Conservation (phyloP, 2,329 filamentous ascomycete genomes). For the Tolypocladium amazonense region DNA sequence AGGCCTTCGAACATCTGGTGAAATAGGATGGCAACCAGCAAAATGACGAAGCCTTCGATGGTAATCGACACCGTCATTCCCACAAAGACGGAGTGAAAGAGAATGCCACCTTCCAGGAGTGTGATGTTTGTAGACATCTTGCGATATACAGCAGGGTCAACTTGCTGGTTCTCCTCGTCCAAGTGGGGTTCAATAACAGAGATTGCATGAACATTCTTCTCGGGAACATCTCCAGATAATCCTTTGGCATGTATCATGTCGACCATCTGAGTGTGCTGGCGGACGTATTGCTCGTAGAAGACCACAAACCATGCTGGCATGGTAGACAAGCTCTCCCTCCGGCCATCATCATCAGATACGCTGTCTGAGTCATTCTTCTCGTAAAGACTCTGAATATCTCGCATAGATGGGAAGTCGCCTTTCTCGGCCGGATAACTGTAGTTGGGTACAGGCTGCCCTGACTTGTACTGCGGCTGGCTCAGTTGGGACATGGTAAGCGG, state of each 20-base stretch:
- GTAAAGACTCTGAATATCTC: background rate
- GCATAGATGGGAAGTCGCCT: background rate
- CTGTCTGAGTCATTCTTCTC: background rate
- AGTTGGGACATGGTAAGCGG: background rate
- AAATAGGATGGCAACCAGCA: conserved; percentile 60
- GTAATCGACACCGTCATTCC: conserved; percentile 64
- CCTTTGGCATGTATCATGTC: conserved; percentile 33
- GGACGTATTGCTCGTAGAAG: conserved; percentile 53
- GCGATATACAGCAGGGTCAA: conserved; percentile 38
- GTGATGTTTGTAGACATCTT: conserved; percentile 64
- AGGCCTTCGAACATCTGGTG: conserved; percentile 63
- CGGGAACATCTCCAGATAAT: conserved; percentile 3
- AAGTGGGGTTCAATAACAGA: conserved; percentile 12
- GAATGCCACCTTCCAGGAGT: conserved; percentile 64
- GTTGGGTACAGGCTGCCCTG: too few species aligned
- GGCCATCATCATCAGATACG: conserved; percentile 24
- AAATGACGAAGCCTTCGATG: conserved; percentile 53
- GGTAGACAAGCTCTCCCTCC: conserved; percentile 14
- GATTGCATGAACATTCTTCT: conserved; percentile 21
- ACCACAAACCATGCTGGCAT: conserved; percentile 55
- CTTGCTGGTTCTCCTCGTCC: conserved; percentile 30
- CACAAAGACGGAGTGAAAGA: conserved; percentile 71
- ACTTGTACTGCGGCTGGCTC: background rate
- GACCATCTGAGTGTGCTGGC: conserved; percentile 48
- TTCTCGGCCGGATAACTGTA: background rate